Evolutionary conservation across 2,329 filamentous ascomycete genomes (phyloP).

Genomic region (Cladophialophora bantiana): DNA sequence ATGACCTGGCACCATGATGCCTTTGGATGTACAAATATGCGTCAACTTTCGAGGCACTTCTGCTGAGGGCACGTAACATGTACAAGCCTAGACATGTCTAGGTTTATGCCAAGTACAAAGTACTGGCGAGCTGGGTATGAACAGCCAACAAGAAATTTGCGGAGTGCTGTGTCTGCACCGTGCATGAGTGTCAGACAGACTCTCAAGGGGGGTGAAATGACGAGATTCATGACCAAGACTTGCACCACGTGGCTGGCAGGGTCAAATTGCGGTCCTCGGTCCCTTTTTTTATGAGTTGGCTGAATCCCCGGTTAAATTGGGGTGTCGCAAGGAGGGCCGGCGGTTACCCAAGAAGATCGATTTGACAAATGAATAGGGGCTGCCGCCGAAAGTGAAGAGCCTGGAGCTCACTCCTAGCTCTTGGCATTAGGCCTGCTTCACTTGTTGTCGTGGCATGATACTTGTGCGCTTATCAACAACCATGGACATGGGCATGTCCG

Average conservation of each 20-base stretch:
- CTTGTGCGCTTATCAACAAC: too few species aligned
- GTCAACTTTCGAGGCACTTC: not conserved
- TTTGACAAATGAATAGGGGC: constrained; percentile 18
- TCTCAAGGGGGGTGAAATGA: not conserved
- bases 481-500: too few species aligned
- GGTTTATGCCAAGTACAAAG: not conserved
- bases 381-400: not conserved
- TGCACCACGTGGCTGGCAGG: constrained; percentile 5
- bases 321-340: constrained; percentile 21
- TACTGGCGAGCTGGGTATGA: too few species aligned
- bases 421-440: not conserved
- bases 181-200: not conserved
- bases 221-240: not conserved
- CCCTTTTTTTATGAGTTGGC: constrained; percentile 15
- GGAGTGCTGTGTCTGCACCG: not conserved
- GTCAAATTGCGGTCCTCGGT: constrained; percentile 10
- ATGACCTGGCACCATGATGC: not conserved
- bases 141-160: not conserved
- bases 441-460: not conserved
- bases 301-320: constrained; percentile 19
- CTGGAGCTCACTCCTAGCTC: not conserved
- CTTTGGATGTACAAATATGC: not conserved
- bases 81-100: not conserved
- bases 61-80: not conserved
- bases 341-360: constrained; percentile 10